Conservation (phyloP, 768 basidiomycete species). For the Harrya chromipes region DNA sequence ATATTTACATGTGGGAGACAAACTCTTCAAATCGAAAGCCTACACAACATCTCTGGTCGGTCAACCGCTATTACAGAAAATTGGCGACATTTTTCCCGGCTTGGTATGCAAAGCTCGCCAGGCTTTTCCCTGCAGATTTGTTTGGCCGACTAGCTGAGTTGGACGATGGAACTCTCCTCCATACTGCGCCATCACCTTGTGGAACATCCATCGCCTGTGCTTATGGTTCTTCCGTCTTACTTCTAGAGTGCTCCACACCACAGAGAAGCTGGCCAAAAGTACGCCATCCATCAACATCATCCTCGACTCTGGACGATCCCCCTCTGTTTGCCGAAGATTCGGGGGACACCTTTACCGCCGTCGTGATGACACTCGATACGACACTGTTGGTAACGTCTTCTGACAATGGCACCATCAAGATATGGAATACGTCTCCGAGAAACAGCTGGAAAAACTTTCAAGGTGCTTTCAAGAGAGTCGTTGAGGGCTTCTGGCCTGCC, state of each 20-base stretch:
- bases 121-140: conserved; percentile 1
- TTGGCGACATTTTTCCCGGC: conserved; percentile 5
- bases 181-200: conserved; percentile 6
- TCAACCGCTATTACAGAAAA: conserved; percentile 8
- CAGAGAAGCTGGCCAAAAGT: conserved; percentile 5
- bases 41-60: conserved; percentile 13
- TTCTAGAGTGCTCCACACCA: not conserved
- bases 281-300: not conserved
- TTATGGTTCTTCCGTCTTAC: not conserved
- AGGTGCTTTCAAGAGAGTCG: not conserved
- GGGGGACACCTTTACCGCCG: not conserved
- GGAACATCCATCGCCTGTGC: conserved; percentile 5
- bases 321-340: conserved; percentile 1
- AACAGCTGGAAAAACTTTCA: conserved; percentile 6
- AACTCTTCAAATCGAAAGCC: conserved; percentile 5
- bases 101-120: conserved; percentile 15
- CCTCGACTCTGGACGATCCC: conserved; percentile 6
- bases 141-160: conserved; percentile 4
- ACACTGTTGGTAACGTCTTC: conserved; percentile 8
- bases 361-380: conserved; percentile 10
- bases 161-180: conserved; percentile 9
- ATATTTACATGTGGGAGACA: conserved; percentile 14
- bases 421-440: conserved; percentile 12
- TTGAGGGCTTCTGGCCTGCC: conserved; percentile 7
- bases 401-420: conserved; percentile 5